Conservation (phyloP, 1,139 yeast genomes). For the Scheffersomyces lignicola region DNA sequence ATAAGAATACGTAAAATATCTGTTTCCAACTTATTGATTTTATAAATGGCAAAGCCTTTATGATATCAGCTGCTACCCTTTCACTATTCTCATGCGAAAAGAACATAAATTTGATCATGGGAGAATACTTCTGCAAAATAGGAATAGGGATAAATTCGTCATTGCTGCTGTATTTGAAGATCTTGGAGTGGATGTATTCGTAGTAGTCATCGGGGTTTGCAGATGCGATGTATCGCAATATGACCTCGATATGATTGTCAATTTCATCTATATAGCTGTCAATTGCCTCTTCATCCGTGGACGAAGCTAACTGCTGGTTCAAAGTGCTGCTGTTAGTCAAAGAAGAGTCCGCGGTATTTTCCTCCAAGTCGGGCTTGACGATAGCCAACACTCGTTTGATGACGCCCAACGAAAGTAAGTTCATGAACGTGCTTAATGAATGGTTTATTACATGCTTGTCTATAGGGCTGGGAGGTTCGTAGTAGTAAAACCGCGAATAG, state of each 20-base stretch:
- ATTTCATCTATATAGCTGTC: slow-evolving; percentile 23
- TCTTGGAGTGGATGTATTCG: slow-evolving; percentile 34
- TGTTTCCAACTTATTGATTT: slow-evolving; percentile 57
- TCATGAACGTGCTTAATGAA: slow-evolving; percentile 21
- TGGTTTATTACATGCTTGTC: slow-evolving; percentile 14
- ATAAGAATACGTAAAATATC: slow-evolving; percentile 49
- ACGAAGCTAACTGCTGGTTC: slow-evolving; percentile 6
- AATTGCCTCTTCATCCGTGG: slow-evolving; percentile 10
- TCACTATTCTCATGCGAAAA: slow-evolving; percentile 40
- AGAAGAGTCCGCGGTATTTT: slow-evolving; percentile 3
- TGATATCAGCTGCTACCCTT: slow-evolving; percentile 39
- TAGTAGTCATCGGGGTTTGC: slow-evolving; percentile 55
- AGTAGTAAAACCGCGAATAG: slow-evolving; percentile 23
- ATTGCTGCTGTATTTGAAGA: slow-evolving; percentile 33
- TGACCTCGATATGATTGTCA: slow-evolving; percentile 45
- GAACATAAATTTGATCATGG: slow-evolving; percentile 51
- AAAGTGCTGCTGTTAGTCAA: slow-evolving; percentile 2
- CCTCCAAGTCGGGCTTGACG: slow-evolving; percentile 19
- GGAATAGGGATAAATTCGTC: slow-evolving; percentile 47
- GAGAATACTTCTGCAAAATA: slow-evolving; percentile 42
- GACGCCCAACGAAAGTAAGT: slow-evolving; percentile 22
- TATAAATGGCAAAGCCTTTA: slow-evolving; percentile 39
- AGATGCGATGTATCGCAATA: slow-evolving; percentile 53
- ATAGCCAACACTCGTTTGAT: slow-evolving; percentile 21
- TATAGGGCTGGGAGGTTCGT: slow-evolving; percentile 21